Evolutionary conservation across 306 rosid species (phyloP).

Genomic region (Lupinus albus): DNA sequence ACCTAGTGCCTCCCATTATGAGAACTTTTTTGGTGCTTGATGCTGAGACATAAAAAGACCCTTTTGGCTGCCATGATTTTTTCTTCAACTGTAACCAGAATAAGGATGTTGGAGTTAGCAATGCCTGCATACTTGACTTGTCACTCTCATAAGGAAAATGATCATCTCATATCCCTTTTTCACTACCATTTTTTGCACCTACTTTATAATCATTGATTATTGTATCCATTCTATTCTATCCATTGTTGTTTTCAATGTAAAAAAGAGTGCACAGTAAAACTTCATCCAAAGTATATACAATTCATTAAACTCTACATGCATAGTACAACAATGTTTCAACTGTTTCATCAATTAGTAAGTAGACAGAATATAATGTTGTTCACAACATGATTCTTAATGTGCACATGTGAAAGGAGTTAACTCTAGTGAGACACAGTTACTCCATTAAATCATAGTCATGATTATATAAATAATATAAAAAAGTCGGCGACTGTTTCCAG

Average conservation of each 20-base stretch:
- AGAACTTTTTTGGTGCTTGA: conserved; percentile 83
- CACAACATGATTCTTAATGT: neutral
- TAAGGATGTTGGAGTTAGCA: conserved; percentile 2
- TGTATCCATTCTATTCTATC: no score
- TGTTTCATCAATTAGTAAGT: neutral
- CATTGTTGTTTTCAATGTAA: no score
- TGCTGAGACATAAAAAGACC: conserved; percentile 66
- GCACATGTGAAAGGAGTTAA: neutral
- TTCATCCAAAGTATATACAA: neutral
- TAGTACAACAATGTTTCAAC: neutral
- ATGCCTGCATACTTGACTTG: neutral
- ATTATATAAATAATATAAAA: neutral
- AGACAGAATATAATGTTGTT: conserved; percentile 10
- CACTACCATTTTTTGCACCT: no score
- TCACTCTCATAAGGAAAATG: neutral
- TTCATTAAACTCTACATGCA: conserved; percentile 3
- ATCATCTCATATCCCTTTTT: no score
- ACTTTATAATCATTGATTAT: no score
- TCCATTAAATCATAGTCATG: neutral
- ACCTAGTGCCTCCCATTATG: conserved; percentile 94
- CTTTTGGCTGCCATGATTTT: conserved; percentile 63
- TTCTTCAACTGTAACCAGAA: conserved; percentile 59
- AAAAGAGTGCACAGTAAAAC: neutral
- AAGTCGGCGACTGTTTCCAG: no score
- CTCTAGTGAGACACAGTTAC: neutral